Conservation (phyloP, 169 alveolate species). For the Blepharisma undulans region DNA sequence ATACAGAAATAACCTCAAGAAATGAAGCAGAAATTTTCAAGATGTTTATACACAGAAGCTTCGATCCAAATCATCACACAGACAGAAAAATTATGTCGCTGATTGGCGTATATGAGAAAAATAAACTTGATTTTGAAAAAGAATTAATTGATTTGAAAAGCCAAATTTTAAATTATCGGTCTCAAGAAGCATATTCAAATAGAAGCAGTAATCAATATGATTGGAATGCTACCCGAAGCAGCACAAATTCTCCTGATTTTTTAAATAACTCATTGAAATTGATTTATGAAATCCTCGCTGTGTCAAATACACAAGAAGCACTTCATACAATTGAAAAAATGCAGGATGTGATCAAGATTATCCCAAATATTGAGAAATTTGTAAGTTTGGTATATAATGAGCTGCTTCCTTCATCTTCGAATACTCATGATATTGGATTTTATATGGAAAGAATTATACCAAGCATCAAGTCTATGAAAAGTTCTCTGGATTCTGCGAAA, state of each 20-base stretch:
- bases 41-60: background rate
- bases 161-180: background rate
- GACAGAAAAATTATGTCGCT: background rate
- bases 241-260: background rate
- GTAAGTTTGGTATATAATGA: background rate
- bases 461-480: background rate
- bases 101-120: background rate
- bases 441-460: background rate
- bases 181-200: background rate
- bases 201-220: background rate
- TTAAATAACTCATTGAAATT: background rate
- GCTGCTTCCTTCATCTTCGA: background rate
- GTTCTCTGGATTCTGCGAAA: background rate
- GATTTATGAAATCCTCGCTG: background rate
- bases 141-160: background rate
- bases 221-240: background rate
- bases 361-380: background rate
- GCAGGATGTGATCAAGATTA: background rate
- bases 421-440: background rate
- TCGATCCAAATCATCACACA: background rate
- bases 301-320: background rate
- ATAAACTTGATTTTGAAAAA: background rate
- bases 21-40: background rate
- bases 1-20: background rate
- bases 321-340: background rate